Evolutionary conservation across 768 basidiomycete species (phyloP).

Genomic region (Cyclocybe aegerita): DNA sequence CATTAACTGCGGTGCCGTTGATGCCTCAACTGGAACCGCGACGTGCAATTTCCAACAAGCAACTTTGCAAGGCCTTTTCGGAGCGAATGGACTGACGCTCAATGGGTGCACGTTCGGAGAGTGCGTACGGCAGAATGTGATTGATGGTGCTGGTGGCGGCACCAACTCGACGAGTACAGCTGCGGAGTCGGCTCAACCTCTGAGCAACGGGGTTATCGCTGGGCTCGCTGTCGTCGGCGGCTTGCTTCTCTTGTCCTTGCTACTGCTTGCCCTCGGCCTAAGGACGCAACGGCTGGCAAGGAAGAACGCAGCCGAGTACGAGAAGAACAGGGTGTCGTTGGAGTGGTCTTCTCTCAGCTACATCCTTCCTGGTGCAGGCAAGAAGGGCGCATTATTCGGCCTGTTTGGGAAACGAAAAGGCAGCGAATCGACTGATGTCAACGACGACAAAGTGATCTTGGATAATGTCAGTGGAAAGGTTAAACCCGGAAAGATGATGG

Average conservation of each 20-base stretch:
- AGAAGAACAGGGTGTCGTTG: constrained; percentile 52
- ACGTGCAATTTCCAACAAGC: constrained; percentile 79
- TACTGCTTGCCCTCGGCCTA: constrained; percentile 62
- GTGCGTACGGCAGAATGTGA: constrained; percentile 79
- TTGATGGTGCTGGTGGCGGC: constrained; percentile 52
- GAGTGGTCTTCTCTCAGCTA: constrained; percentile 74
- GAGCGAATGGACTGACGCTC: constrained; percentile 67
- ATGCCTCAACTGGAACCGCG: constrained; percentile 42
- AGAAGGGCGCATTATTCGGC: constrained; percentile 9
- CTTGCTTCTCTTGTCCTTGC: constrained; percentile 56
- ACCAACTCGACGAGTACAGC: constrained; percentile 28
- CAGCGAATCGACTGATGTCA: constrained; percentile 12
- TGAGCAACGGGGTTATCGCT: constrained; percentile 85
- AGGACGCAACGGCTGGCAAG: constrained; percentile 63
- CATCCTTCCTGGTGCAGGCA: constrained; percentile 39
- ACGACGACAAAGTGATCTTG: constrained; percentile 64
- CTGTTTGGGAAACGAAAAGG: constrained; percentile 12
- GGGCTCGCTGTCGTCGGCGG: constrained; percentile 84
- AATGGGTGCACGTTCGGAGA: constrained; percentile 83
- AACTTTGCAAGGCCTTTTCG: constrained; percentile 69
- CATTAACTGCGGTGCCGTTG: constrained; percentile 61
- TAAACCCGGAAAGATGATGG: constrained; percentile 82
- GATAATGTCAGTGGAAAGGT: constrained; percentile 70
- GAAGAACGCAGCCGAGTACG: constrained; percentile 35
- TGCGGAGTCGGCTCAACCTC: constrained; percentile 36